phyloP scores from a whole-genome alignment of 208 protist species.

The Trypanosoma avium region DNA sequence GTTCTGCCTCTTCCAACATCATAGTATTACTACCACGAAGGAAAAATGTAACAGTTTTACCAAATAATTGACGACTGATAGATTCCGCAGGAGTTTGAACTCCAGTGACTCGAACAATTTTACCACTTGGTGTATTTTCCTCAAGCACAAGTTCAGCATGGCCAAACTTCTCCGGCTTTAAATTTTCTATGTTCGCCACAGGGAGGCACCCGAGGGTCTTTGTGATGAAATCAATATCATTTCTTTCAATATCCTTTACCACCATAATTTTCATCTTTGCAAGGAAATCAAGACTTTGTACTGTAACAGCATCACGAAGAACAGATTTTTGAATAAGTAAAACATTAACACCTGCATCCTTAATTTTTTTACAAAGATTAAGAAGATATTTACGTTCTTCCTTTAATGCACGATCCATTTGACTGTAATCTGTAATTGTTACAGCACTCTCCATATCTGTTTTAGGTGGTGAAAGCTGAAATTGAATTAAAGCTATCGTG shows the following conservation, averaged over 20 bases:
- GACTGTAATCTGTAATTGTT: conserved; percentile 96
- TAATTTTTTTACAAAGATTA: conserved; percentile 97
- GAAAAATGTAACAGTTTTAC: conserved; percentile 96
- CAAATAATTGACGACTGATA: conserved; percentile 63
- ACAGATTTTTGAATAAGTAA: conserved; percentile 99
- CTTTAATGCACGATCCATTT: conserved; percentile 98
- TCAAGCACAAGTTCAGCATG: conserved; percentile 95
- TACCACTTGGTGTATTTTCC: conserved; percentile 85
- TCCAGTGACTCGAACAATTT: conserved; percentile 96
- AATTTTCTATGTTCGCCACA: conserved; percentile 95
- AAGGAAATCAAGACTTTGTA: conserved; percentile 98
- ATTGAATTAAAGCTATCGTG: conserved; percentile 99
- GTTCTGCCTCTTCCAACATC: conserved; percentile 97
- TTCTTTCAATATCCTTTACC: conserved; percentile 98
- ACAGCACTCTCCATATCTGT: conserved; percentile 97
- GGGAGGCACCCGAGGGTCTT: conserved; percentile 97
- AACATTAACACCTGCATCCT: conserved; percentile 98
- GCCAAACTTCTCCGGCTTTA: conserved; percentile 97
- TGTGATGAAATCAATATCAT: conserved; percentile 99
- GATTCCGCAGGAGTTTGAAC: conserved; percentile 56
- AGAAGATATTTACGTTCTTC: conserved; percentile 99
- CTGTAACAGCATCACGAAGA: conserved; percentile 97
- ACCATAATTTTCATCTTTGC: conserved; percentile 99
- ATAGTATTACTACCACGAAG: conserved; percentile 96
- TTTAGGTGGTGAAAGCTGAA: conserved; percentile 99